Conservation (phyloP, 2,329 filamentous ascomycete species). For the Penicillium frequentans region DNA sequence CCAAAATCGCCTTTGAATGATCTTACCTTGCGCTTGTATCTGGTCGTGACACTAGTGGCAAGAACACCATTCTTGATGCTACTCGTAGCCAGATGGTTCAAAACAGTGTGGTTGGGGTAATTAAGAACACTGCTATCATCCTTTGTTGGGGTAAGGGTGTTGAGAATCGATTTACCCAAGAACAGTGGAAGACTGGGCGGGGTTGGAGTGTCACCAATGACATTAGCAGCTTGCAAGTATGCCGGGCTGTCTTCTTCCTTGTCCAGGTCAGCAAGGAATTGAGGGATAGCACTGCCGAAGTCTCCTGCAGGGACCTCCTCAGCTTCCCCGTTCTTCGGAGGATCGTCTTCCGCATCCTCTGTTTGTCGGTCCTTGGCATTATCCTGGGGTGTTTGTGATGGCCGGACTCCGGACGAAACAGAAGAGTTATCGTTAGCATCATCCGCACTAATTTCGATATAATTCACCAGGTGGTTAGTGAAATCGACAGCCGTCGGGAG, state of each 20-base stretch:
- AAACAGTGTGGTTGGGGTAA: slow-evolving; percentile 94
- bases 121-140: slow-evolving; percentile 97
- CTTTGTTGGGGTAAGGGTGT: slow-evolving; percentile 87
- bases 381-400: slow-evolving; percentile 46
- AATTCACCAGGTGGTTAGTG: slow-evolving; percentile 97
- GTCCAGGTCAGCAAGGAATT: slow-evolving; percentile 81
- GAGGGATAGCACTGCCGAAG: slow-evolving; percentile 75
- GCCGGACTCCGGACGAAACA: slow-evolving; percentile 41
- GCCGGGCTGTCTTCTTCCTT: slow-evolving; percentile 73
- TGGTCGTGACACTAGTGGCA: slow-evolving; percentile 93
- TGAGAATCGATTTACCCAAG: slow-evolving; percentile 90
- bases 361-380: slow-evolving; percentile 41
- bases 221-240: slow-evolving; percentile 72
- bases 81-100: slow-evolving; percentile 95
- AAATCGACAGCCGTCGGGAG: slow-evolving; percentile 96
- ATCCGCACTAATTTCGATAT: slow-evolving; percentile 86
- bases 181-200: slow-evolving; percentile 88
- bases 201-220: slow-evolving; percentile 75
- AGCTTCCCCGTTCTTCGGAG: slow-evolving; percentile 43
- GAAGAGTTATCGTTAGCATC: slow-evolving; percentile 53
- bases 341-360: slow-evolving; percentile 19
- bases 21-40: slow-evolving; percentile 81
- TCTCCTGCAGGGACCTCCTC: slow-evolving; percentile 57
- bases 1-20: background rate
- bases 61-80: slow-evolving; percentile 97